Base-by-base conservation (phyloP, 2,329 filamentous ascomycete genomes). In the Ascochyta koolunga region DNA sequence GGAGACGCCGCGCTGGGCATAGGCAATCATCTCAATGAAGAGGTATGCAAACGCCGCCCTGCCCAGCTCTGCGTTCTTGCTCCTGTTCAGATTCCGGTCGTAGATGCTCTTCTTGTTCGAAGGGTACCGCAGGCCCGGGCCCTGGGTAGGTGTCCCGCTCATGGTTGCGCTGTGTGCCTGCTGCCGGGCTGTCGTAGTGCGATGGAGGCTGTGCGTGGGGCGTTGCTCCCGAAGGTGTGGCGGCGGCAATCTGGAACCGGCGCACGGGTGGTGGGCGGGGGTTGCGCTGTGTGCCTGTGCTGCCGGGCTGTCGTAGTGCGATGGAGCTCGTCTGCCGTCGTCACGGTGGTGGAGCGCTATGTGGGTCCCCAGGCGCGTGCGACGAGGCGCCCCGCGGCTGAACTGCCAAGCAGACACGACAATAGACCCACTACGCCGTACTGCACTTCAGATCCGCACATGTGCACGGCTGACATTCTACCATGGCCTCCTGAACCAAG, bases 81-180 rank as follows among this genome's bases (percentile, higher is more conserved):
- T 89, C 61, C 95, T 89, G 78, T 97, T 97, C 58, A 98, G 82
- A 58, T 96, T 92, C 50, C 95, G 86, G 81, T 97, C 92, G 81
- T 98, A 99, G 79, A 99, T 98, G 61, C 92, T 96, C 80, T 98
- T 98, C 79, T 92, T 91, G 76, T 87, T 96, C 51, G 90, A 90
- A 41, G 95, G 93, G 70, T 96, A 91, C 64, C 92, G 90, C 58
- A 99, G 87, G 22, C 90, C 88, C 11, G 66, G 40, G 45, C 59
- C 66, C 60, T 62, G 65, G 40, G 52, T 59, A 37, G 56, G 49
- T 48, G 58, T 67, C 37, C 62, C 62, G 54, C 63, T 69, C 66
- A 70, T 70, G 7, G 62, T 50, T 52, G 48, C 50, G 53, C 50
- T 58, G 45, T 50, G 62, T 24, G 50, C 57, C 42, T 55, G 50